Evolutionary conservation across 1,139 yeast species (phyloP), one percentile per base, ranked within the genome.

Genomic region (Geotrichum histeridarum): DNA sequence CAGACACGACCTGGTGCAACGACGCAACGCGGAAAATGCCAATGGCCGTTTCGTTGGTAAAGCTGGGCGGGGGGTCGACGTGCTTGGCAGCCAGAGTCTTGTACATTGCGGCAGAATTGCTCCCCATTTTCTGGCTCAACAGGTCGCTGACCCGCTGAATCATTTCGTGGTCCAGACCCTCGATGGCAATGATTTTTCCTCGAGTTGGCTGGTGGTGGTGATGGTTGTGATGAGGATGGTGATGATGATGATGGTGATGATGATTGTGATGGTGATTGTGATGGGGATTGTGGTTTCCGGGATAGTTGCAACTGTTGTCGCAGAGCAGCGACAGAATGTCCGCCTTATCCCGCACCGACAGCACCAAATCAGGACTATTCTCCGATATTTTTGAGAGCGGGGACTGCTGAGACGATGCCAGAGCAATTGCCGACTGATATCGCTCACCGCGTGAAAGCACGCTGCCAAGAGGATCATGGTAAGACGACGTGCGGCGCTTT

Each of bases 1-100:
- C 60, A 12, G 64, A 54, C 6, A 63, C 60, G 43, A 59, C 54
- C 45, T 66, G 69, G 37, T 63, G 65, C 47, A 65, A 52, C 42
- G 65, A 64, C n/a, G 68, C 61, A 37, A 66, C 50, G 47, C 58
- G 63, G 60, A 64, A 66, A 64, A 66, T 58, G 52, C 59, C 63
- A 12, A 60, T 53, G 17, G 69, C 69, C 8, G 42, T 31, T 22
- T 43, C 53, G 36, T 30, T 42, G 8, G 46, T 42, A 8, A 42
- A 39, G 4, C n/a, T 6, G 12, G 22, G 17, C 35, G 46, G 36
- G 7, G 46, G 46, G 9, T 32, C 18, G 6, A 17, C 22, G 12
- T 15, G 11, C 35, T 22, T 30, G 9, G 22, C 46, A n/a, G 17
- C 15, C n/a, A 51, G 50, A 44, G 59, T 56, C 33, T 57, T 57